Conservation (phyloP, 192 early-diverging fungal genomes). For the Gamsiella multidivaricata region DNA sequence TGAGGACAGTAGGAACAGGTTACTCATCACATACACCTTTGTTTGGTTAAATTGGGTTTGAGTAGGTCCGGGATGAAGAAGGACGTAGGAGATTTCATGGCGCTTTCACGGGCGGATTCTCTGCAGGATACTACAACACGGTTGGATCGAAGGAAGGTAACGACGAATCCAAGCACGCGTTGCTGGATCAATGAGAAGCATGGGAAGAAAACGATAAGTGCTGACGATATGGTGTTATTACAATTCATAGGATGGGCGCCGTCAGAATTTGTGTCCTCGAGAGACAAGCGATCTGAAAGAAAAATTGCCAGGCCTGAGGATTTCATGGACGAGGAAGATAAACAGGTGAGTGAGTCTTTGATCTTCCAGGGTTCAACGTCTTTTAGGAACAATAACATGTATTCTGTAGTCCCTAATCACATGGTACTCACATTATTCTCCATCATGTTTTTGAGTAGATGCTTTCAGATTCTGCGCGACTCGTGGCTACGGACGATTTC, state of each 20-base stretch:
- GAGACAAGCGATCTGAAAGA: conserved; percentile 66
- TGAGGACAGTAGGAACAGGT: too few species aligned
- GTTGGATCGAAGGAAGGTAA: conserved; percentile 96
- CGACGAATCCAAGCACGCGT: neutral
- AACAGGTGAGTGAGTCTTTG: conserved; percentile 71
- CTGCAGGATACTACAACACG: conserved; percentile 94
- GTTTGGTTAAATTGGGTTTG: neutral
- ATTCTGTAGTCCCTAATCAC: too few species aligned
- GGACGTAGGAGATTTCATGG: conserved; percentile 88
- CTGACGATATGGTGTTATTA: neutral
- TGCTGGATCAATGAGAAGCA: neutral
- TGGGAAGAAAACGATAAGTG: too few species aligned
- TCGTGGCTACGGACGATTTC: conserved; percentile 76
- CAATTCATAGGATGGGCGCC: conserved; percentile 77
- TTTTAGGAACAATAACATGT: too few species aligned
- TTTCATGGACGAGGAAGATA: conserved; percentile 98
- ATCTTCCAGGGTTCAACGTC: too few species aligned
- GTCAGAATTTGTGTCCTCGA: conserved; percentile 80
- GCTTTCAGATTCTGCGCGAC: conserved; percentile 56
- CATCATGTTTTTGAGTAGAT: conserved; percentile 45
- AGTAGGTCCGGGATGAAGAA: conserved; percentile 67
- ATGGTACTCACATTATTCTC: too few species aligned
- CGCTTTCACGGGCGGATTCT: conserved; percentile 94
- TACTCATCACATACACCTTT: too few species aligned
- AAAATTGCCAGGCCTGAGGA: conserved; percentile 76